These are phyloP conservation scores for Ascochyta pisi DNA, from an alignment of 2,329 filamentous ascomycete genomes.

Conservation along the genomic window DNA sequence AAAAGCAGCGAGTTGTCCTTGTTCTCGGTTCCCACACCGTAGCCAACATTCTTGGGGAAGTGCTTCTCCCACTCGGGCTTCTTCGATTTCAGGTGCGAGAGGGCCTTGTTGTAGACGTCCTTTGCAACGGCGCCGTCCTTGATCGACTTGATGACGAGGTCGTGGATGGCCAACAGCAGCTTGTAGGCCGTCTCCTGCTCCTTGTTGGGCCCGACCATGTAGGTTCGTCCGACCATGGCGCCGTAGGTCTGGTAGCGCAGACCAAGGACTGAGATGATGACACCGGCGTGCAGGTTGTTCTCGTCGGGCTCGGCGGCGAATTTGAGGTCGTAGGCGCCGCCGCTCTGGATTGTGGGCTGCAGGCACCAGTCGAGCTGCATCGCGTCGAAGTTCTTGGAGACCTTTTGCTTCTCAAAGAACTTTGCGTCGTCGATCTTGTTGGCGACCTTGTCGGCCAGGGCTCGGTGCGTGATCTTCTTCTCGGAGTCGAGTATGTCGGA, in stretches of 20 bases:
- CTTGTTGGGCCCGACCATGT: conserved; percentile 96
- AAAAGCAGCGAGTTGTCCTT: conserved; percentile 83
- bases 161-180: conserved; percentile 82
- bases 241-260: conserved; percentile 96
- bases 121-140: conserved; percentile 85
- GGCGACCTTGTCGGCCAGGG: conserved; percentile 84
- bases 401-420: conserved; percentile 87
- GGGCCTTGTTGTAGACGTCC: conserved; percentile 89
- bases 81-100: conserved; percentile 81
- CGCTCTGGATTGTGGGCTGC: conserved; percentile 89
- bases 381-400: conserved; percentile 86
- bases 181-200: conserved; percentile 95
- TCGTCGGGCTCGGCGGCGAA: conserved; percentile 80
- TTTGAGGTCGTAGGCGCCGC: conserved; percentile 91
- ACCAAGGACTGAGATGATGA: conserved; percentile 91
- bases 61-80: conserved; percentile 96
- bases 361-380: conserved; percentile 93
- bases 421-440: conserved; percentile 91
- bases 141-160: conserved; percentile 87
- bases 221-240: conserved; percentile 89
- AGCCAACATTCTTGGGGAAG: conserved; percentile 90
- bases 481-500: conserved; percentile 93
- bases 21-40: conserved; percentile 90
- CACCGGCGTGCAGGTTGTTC: conserved; percentile 82
- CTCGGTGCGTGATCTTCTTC: conserved; percentile 93